Evolutionary conservation across 148 eudicot genomes (phyloP).

Genomic region (Hydrangea macrophylla): DNA sequence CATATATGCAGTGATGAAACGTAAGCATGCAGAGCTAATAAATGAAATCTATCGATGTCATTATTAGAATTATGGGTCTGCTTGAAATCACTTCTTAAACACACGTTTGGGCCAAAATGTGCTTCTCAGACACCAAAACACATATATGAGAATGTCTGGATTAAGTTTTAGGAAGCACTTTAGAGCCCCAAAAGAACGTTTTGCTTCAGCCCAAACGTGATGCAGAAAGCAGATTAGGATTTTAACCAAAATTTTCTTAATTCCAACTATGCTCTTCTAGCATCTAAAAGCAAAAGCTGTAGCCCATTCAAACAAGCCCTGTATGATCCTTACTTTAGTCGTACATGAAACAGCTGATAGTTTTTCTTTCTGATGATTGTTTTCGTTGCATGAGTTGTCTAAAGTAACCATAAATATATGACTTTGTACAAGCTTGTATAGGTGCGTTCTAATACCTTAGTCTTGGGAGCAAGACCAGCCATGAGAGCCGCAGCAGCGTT

Average conservation of each 20-base stretch:
- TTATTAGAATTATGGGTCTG: too few species aligned
- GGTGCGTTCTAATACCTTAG: slow-evolving; percentile 51
- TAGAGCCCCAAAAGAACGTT: too few species aligned
- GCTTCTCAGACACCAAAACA: too few species aligned
- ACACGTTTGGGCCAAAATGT: too few species aligned
- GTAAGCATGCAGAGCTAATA: slow-evolving; percentile 1
- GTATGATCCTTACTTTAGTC: background rate
- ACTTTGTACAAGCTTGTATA: background rate
- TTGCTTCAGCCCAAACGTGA: too few species aligned
- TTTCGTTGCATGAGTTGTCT: background rate
- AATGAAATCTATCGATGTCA: background rate
- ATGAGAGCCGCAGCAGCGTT: slow-evolving; percentile 98
- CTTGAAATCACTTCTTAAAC: too few species aligned
- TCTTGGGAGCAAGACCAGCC: slow-evolving; percentile 99
- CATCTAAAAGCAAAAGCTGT: background rate
- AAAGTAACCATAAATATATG: background rate
- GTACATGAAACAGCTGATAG: background rate
- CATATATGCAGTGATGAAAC: background rate
- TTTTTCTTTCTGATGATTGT: background rate
- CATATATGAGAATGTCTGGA: too few species aligned
- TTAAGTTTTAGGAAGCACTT: too few species aligned
- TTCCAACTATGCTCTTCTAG: too few species aligned
- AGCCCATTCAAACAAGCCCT: background rate
- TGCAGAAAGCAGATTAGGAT: too few species aligned
- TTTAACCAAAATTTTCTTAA: too few species aligned